Conservation (phyloP, 78 protist species). For the Capsaspora owczarzaki region DNA sequence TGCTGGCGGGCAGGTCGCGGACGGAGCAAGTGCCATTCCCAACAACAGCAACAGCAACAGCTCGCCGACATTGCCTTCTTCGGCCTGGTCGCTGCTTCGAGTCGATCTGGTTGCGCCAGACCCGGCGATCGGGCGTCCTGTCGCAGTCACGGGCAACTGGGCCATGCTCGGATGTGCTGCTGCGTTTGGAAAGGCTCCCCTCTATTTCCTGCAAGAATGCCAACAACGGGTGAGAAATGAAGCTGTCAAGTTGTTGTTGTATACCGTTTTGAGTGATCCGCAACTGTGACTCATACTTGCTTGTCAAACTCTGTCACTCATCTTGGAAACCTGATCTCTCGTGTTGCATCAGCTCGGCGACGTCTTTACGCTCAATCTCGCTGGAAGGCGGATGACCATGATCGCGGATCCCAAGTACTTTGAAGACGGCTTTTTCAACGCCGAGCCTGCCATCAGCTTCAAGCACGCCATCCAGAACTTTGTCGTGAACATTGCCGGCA, state of each 20-base stretch:
- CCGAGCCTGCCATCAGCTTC: slow-evolving; percentile 7
- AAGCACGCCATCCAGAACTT: slow-evolving; percentile 5
- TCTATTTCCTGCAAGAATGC: neutral
- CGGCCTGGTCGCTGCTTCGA: no score
- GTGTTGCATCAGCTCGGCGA: neutral
- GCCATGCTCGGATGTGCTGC: neutral
- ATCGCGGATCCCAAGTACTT: neutral
- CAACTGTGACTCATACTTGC: neutral
- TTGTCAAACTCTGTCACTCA: neutral
- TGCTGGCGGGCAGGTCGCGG: no score
- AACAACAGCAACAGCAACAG: no score
- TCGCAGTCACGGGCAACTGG: no score
- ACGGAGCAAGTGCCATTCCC: no score
- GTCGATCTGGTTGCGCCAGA: no score
- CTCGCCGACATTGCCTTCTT: no score
- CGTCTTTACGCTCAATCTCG: slow-evolving; percentile 1
- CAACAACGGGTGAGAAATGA: neutral
- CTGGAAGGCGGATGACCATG: slow-evolving; percentile 5
- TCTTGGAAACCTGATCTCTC: neutral
- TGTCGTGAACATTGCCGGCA: slow-evolving; percentile 7
- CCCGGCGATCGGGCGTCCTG: no score
- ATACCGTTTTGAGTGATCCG: no score
- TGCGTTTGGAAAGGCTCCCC: neutral
- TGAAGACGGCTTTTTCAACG: neutral
- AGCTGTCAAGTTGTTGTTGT: neutral